Evolutionary conservation across 805 yeast species (phyloP).

Genomic region (Ogataea methanolica): DNA sequence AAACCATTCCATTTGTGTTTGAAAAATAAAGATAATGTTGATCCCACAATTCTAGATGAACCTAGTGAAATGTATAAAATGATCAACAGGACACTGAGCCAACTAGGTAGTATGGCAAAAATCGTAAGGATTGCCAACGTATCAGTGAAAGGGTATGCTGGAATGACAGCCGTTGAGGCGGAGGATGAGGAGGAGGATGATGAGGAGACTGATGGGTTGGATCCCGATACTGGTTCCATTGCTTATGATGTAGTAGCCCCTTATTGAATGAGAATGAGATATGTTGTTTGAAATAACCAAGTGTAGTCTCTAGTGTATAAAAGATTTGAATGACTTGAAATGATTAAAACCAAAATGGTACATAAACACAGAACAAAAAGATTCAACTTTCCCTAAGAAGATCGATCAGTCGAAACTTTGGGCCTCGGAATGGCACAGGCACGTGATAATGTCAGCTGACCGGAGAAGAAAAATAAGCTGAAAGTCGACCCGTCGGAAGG

Average conservation of each 20-base stretch:
- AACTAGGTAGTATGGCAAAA: slow-evolving; percentile 24
- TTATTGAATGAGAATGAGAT: slow-evolving; percentile 21
- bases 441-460: no score
- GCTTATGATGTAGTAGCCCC: slow-evolving; percentile 52
- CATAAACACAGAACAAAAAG: no score
- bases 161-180: slow-evolving; percentile 10
- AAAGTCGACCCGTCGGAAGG: no score
- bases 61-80: slow-evolving; percentile 22
- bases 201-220: slow-evolving; percentile 3
- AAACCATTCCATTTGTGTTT: slow-evolving; percentile 22
- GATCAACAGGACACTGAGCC: slow-evolving; percentile 20
- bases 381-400: no score
- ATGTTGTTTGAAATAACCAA: no score
- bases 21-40: slow-evolving; percentile 23
- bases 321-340: no score
- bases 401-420: no score
- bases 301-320: no score
- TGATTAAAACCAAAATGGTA: no score
- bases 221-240: slow-evolving; percentile 48
- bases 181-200: not conserved
- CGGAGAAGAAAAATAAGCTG: no score
- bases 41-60: slow-evolving; percentile 22
- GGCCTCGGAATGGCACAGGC: no score
- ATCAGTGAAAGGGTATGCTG: slow-evolving; percentile 24
- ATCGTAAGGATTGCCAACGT: slow-evolving; percentile 26